Evolutionary conservation across 768 basidiomycete species (phyloP).

Genomic region (Cyclocybe cylindracea): DNA sequence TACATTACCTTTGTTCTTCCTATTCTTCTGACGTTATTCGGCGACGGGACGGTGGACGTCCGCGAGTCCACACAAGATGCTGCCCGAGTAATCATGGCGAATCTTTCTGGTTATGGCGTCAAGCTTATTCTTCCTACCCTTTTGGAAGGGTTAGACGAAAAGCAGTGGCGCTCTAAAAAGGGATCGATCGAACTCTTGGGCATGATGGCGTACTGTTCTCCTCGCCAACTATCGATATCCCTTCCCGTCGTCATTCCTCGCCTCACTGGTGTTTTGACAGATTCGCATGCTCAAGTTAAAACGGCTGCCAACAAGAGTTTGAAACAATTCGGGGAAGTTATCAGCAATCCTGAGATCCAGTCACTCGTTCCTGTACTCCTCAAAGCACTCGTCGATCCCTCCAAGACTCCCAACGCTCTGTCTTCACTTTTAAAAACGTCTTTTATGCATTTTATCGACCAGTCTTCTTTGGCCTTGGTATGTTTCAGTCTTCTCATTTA

Average conservation of each 20-base stretch:
- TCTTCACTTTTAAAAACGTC: slow-evolving; percentile 88
- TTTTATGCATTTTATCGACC: slow-evolving; percentile 98
- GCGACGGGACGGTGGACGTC: slow-evolving; percentile 84
- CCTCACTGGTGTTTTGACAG: slow-evolving; percentile 92
- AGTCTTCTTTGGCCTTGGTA: slow-evolving; percentile 92
- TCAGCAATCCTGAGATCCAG: slow-evolving; percentile 96
- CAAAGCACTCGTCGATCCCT: slow-evolving; percentile 94
- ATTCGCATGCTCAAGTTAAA: slow-evolving; percentile 96
- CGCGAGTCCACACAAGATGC: slow-evolving; percentile 94
- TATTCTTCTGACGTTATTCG: slow-evolving; percentile 80
- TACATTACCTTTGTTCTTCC: slow-evolving; percentile 86
- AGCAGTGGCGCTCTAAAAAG: slow-evolving; percentile 97
- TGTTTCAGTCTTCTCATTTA: slow-evolving; percentile 18
- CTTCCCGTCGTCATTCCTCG: slow-evolving; percentile 95
- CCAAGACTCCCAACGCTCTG: slow-evolving; percentile 84
- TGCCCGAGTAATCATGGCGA: slow-evolving; percentile 91
- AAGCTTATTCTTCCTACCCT: slow-evolving; percentile 92
- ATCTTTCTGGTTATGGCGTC: slow-evolving; percentile 92
- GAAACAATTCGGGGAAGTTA: slow-evolving; percentile 98
- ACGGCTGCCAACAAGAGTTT: slow-evolving; percentile 91
- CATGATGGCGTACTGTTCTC: slow-evolving; percentile 99
- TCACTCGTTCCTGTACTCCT: slow-evolving; percentile 85
- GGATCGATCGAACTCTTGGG: slow-evolving; percentile 96
- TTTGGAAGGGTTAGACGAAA: slow-evolving; percentile 91
- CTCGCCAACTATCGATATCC: slow-evolving; percentile 90